These are phyloP conservation scores for Phytopythium oedochilum DNA, from an alignment of 352 stramenopile species.

Conservation along the genomic window DNA sequence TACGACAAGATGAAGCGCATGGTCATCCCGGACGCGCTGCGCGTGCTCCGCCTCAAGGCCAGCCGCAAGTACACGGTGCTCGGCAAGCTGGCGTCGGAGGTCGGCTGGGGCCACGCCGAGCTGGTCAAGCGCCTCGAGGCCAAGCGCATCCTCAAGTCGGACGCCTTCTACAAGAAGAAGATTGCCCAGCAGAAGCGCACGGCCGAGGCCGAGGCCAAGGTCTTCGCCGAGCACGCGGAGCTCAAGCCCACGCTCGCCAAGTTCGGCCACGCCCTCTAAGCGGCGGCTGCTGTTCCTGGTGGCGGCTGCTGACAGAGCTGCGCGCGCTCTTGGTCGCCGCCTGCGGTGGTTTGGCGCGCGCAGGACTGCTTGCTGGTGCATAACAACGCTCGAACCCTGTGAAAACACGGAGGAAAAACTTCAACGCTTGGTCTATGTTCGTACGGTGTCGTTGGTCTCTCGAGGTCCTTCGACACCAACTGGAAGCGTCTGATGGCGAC, in stretches of 20 bases:
- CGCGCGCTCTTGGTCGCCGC: neutral
- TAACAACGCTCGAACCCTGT: neutral
- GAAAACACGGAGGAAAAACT: constrained; percentile 2
- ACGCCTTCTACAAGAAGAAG: constrained; percentile 99
- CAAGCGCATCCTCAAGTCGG: constrained; percentile 92
- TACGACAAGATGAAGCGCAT: constrained; percentile 99
- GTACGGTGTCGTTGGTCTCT: neutral
- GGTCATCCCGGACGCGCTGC: constrained; percentile 96
- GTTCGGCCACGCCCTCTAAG: constrained; percentile 77
- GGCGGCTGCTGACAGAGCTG: neutral
- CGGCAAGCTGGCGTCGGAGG: constrained; percentile 91
- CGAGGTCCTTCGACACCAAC: too few relatives aligned
- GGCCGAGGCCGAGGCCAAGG: constrained; percentile 87
- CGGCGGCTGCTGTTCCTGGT: neutral
- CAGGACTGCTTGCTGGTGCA: neutral
- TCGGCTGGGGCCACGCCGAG: constrained; percentile 97
- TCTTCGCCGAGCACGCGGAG: constrained; percentile 77
- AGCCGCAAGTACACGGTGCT: constrained; percentile 94
- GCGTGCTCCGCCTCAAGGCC: constrained; percentile 93
- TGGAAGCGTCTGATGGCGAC: too few relatives aligned
- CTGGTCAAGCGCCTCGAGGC: constrained; percentile 93
- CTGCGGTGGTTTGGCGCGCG: neutral
- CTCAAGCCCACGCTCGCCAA: constrained; percentile 83
- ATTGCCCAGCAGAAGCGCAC: constrained; percentile 88
- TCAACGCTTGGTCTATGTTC: neutral